These are phyloP conservation scores for Tylopilus sp. DNA, from an alignment of 768 basidiomycete genomes.

Conservation along the genomic window DNA sequence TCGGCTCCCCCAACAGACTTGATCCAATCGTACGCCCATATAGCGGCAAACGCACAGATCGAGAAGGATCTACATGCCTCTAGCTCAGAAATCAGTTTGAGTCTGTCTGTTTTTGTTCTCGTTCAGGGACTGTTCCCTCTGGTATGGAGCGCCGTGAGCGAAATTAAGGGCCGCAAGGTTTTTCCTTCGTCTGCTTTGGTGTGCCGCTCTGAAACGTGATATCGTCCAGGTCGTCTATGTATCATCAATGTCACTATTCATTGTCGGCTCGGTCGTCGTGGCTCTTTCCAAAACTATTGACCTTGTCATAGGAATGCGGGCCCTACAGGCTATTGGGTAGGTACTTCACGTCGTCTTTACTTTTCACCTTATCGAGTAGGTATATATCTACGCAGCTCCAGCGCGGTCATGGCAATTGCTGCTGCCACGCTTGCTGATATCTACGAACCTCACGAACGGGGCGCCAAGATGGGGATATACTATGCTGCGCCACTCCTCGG, in stretches of 20 bases:
- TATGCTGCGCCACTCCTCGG: conserved; percentile 80
- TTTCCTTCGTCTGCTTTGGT: background rate
- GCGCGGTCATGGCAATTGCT: conserved; percentile 68
- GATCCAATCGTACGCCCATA: background rate
- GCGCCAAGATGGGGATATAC: conserved; percentile 78
- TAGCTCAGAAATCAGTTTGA: conserved; percentile 59
- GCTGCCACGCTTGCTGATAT: conserved; percentile 80
- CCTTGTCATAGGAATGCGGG: conserved; percentile 63
- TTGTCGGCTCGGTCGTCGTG: conserved; percentile 54
- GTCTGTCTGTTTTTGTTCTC: conserved; percentile 67
- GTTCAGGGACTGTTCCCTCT: conserved; percentile 67
- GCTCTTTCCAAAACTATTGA: conserved; percentile 55
- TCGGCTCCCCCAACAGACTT: background rate
- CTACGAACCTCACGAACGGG: conserved; percentile 75
- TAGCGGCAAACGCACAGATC: conserved; percentile 70
- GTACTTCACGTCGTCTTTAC: conserved; percentile 2
- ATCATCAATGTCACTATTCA: conserved; percentile 49
- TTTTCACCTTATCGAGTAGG: background rate
- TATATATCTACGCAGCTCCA: conserved; percentile 39
- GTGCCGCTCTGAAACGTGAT: background rate
- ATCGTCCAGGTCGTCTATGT: conserved; percentile 50
- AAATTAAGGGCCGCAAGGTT: conserved; percentile 74
- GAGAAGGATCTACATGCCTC: conserved; percentile 58
- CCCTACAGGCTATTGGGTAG: conserved; percentile 61
- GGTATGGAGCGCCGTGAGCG: conserved; percentile 68